A percentile compares a stretch with the other conserved stretches of the same genome.
Evolutionary conservation across 2,329 filamentous ascomycete genomes (phyloP).

Genomic region (Myriosclerotinia duriaeana): DNA sequence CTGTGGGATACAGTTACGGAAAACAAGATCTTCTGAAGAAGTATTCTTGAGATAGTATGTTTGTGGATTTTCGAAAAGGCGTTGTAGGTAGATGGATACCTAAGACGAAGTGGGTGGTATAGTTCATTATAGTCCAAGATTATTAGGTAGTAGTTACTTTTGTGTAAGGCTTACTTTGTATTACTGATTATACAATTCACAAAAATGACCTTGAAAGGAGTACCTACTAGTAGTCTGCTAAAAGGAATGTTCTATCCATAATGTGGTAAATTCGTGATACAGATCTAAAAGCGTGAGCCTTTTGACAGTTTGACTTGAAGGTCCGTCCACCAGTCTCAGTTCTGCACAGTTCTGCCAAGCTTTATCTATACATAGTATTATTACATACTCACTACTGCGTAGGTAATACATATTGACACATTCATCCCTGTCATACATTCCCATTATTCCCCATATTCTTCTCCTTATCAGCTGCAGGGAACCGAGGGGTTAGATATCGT

Average conservation of each 20-base stretch:
- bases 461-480: slow-evolving; percentile 4
- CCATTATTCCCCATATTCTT: no score
- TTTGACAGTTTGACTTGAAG: no score
- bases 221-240: no score
- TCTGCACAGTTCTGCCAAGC: no score
- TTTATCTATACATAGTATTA: no score
- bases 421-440: slow-evolving; percentile 11
- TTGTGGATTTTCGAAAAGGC: neutral
- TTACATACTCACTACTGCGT: no score
- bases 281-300: neutral
- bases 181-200: no score
- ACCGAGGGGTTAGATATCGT: neutral
- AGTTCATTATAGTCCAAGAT: no score
- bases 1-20: neutral
- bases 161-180: neutral
- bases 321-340: no score
- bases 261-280: neutral
- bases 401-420: slow-evolving; percentile 4
- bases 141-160: neutral
- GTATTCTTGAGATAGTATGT: neutral
- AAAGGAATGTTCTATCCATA: neutral
- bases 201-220: no score
- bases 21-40: neutral
- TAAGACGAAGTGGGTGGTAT: neutral
- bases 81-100: no score